phyloP scores from a whole-genome alignment of 148 eudicot genomes.

The Oxyria digyna region DNA sequence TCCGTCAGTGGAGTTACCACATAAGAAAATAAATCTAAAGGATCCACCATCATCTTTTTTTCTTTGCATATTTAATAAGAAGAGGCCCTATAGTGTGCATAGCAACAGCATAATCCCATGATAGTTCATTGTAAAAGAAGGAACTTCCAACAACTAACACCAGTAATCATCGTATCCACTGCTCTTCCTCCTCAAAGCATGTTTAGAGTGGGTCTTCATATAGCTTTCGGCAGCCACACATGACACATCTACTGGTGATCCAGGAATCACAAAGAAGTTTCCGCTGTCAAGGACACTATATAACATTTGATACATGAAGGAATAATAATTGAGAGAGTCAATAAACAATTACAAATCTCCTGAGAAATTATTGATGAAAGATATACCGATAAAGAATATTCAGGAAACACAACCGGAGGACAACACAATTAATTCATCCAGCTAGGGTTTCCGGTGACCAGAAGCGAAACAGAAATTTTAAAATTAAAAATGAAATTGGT shows the following conservation, averaged over 20 bases:
- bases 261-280: constrained; percentile 98
- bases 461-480: no score
- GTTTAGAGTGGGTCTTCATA: constrained; percentile 51
- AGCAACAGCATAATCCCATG: constrained; percentile 82
- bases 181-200: constrained; percentile 36
- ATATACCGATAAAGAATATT: constrained; percentile 74
- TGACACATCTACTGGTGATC: constrained; percentile 90
- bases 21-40: constrained; percentile 56
- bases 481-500: no score
- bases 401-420: constrained; percentile 86
- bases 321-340: constrained; percentile 21
- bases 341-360: background rate
- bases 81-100: constrained; percentile 78
- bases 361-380: constrained; percentile 3
- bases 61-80: constrained; percentile 63
- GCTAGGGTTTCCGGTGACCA: no score
- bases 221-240: constrained; percentile 93
- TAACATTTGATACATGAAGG: constrained; percentile 65
- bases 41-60: constrained; percentile 27
- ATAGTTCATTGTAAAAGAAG: constrained; percentile 66
- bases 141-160: constrained; percentile 80
- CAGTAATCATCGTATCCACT: constrained; percentile 63
- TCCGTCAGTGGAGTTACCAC: constrained; percentile 63
- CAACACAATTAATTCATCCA: no score
- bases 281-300: constrained; percentile 89